Percentiles rank a stretch among this genome's conserved stretches.
Evolutionary conservation across 2,329 filamentous ascomycete genomes (phyloP).

Genomic region (Aspergillus aculeatus): DNA sequence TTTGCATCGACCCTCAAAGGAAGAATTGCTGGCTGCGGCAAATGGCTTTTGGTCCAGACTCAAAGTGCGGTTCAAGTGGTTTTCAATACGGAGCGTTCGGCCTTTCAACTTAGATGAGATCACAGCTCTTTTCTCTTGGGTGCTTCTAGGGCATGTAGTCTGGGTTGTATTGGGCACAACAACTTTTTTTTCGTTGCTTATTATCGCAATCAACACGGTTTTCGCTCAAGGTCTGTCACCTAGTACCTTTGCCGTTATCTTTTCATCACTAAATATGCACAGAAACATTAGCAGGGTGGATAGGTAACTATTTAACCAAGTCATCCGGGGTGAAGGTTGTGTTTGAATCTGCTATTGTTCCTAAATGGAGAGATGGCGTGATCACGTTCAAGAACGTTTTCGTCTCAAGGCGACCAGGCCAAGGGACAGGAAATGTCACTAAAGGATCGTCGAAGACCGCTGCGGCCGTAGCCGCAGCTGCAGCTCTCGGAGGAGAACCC

Average conservation of each 20-base stretch:
- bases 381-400: conserved; percentile 98
- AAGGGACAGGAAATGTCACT: conserved; percentile 75
- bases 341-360: conserved; percentile 96
- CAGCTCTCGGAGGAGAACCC: conserved; percentile 50
- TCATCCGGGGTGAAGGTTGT: conserved; percentile 91
- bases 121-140: conserved; percentile 92
- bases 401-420: conserved; percentile 84
- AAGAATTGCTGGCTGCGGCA: conserved; percentile 86
- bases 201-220: conserved; percentile 91
- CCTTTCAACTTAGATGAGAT: conserved; percentile 97
- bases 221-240: conserved; percentile 75
- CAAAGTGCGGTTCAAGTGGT: conserved; percentile 94
- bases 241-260: conserved; percentile 18
- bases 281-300: conserved; percentile 91
- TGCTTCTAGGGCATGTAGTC: conserved; percentile 85
- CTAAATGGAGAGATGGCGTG: conserved; percentile 90
- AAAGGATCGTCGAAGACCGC: conserved; percentile 86
- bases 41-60: conserved; percentile 90
- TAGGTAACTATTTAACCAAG: conserved; percentile 92
- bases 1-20: conserved; percentile 80
- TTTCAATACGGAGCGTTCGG: conserved; percentile 87
- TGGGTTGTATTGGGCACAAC: conserved; percentile 98
- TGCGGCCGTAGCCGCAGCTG: conserved; percentile 79
- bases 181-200: conserved; percentile 90
- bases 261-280: conserved; percentile 18